A percentile compares a stretch with the other conserved stretches of the same genome.
phyloP scores from a whole-genome alignment of 2,329 filamentous ascomycete species.

The Fusarium temperatum region DNA sequence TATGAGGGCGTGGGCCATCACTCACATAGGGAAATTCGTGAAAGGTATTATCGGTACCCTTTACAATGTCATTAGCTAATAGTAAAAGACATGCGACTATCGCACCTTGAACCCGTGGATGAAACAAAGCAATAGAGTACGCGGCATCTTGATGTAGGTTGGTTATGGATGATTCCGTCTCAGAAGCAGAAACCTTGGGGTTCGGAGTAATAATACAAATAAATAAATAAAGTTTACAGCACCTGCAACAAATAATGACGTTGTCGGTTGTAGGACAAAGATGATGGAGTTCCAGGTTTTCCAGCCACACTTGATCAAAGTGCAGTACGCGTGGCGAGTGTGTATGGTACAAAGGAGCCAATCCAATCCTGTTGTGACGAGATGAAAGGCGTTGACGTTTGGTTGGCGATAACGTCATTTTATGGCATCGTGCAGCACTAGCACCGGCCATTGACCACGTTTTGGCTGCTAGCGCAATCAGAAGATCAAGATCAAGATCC shows the following conservation, averaged over 20 bases:
- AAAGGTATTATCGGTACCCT: conserved; percentile 77
- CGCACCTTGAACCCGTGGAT: conserved; percentile 75
- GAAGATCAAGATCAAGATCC: conserved; percentile 1
- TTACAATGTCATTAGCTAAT: conserved; percentile 39
- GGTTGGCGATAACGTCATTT: conserved; percentile 32
- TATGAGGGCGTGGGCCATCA: background rate
- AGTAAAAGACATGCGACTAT: fast-evolving
- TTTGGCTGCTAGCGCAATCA: conserved; percentile 9
- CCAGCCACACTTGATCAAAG: conserved; percentile 28
- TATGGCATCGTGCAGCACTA: conserved; percentile 24
- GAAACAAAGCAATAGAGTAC: conserved; percentile 74
- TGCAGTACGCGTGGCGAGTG: conserved; percentile 32
- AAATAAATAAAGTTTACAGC: conserved; percentile 11
- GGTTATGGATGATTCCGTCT: background rate
- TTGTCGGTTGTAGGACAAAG: conserved; percentile 14
- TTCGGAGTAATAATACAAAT: conserved; percentile 3
- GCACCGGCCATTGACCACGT: conserved; percentile 16
- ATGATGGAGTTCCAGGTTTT: conserved; percentile 36
- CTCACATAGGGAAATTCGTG: conserved; percentile 66
- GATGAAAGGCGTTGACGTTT: background rate
- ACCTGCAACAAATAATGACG: conserved; percentile 28
- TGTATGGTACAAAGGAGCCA: conserved; percentile 9
- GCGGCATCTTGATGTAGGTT: conserved; percentile 48
- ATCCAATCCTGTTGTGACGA: conserved; percentile 7
- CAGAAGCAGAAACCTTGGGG: background rate